These are phyloP conservation scores for Dioscorea cayenensis DNA, from an alignment of 116 monocot species.

Conservation along the genomic window DNA sequence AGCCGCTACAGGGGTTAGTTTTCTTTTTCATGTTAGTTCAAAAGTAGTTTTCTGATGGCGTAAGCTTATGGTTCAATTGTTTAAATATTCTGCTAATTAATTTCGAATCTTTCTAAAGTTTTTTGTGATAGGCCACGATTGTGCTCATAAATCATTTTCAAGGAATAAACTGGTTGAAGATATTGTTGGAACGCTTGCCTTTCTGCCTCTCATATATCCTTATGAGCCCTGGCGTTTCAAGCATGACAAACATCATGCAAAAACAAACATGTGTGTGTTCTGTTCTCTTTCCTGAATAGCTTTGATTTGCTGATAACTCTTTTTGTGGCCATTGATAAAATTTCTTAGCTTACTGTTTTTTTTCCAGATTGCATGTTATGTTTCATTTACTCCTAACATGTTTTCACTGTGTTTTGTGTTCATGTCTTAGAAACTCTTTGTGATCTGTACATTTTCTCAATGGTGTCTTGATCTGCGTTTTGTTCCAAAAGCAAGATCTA, in stretches of 20 bases:
- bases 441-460: neutral
- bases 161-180: slow-evolving; percentile 92
- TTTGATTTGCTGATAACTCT: neutral
- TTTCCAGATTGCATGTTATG: neutral
- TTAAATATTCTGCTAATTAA: neutral
- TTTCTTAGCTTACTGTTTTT: neutral
- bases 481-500: neutral
- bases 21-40: slow-evolving; percentile 2
- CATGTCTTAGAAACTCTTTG: neutral
- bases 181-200: slow-evolving; percentile 90
- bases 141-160: slow-evolving; percentile 96
- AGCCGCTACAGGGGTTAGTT: slow-evolving; percentile 86
- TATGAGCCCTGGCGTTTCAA: slow-evolving; percentile 98
- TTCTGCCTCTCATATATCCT: slow-evolving; percentile 93
- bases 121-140: slow-evolving; percentile 99
- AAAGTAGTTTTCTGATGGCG: neutral
- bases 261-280: slow-evolving; percentile 84
- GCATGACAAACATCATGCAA: slow-evolving; percentile 94
- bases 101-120: slow-evolving; percentile 40
- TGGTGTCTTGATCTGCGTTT: neutral
- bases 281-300: neutral
- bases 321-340: neutral
- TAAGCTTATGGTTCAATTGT: neutral
- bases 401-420: neutral
- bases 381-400: neutral